Evolutionary conservation across 225 moss, liverwort and hornwort species (phyloP).

Genomic region (Bryum argenteum): DNA sequence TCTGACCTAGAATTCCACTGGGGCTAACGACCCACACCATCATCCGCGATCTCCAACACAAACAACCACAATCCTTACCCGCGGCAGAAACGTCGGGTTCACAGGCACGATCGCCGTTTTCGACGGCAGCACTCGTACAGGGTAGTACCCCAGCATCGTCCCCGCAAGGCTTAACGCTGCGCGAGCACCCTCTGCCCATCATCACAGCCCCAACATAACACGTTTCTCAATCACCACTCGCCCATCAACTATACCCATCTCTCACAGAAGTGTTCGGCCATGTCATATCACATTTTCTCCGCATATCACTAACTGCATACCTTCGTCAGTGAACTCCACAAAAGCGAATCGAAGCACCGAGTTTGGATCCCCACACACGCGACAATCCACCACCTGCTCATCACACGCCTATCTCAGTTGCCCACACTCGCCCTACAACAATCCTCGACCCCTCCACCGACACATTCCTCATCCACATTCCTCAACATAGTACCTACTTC

Average conservation of each 20-base stretch:
- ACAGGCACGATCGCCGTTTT: constrained; percentile 98
- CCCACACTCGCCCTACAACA: background rate
- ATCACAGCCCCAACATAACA: background rate
- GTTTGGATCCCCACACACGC: constrained; percentile 97
- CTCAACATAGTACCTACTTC: background rate
- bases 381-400: constrained; percentile 90
- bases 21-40: background rate
- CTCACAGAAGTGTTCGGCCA: too few species aligned
- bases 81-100: constrained; percentile 87
- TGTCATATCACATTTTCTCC: too few species aligned
- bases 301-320: constrained; percentile 16
- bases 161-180: constrained; percentile 81
- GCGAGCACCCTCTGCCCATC: constrained; percentile 66
- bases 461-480: background rate
- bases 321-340: constrained; percentile 97
- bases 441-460: background rate
- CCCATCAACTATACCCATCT: background rate
- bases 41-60: too few species aligned
- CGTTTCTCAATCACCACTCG: too few species aligned
- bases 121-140: constrained; percentile 91
- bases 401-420: constrained; percentile 10
- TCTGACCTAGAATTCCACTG: too few species aligned
- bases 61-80: constrained; percentile 18
- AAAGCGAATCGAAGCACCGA: constrained; percentile 97
- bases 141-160: constrained; percentile 12